phyloP scores from a whole-genome alignment of 352 stramenopile genomes.

The Pythium aquatile region DNA sequence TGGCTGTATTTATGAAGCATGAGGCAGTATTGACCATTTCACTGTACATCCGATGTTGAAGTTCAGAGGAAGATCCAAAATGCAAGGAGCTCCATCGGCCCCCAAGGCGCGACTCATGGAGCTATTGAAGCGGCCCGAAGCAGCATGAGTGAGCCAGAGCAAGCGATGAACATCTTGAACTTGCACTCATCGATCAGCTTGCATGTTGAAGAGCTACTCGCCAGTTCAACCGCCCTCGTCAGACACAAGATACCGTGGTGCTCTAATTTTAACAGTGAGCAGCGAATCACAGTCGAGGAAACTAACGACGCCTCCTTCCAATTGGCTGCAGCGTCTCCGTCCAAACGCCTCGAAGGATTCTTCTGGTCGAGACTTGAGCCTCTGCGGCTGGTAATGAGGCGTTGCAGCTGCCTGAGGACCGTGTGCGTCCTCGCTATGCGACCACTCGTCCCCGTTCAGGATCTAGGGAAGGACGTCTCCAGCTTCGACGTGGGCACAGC shows the following conservation, averaged over 20 bases:
- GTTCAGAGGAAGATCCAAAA: neutral
- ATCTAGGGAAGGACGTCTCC: neutral
- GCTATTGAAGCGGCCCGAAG: too few relatives aligned
- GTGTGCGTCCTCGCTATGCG: neutral
- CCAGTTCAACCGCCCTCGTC: slow-evolving; percentile 10
- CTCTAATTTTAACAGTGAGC: slow-evolving; percentile 8
- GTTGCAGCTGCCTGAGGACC: neutral
- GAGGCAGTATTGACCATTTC: too few relatives aligned
- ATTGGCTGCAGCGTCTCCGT: neutral
- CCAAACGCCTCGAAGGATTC: neutral
- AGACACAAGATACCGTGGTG: neutral
- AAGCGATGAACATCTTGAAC: neutral
- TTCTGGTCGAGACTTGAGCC: neutral
- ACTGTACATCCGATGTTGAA: neutral
- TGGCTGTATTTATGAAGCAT: neutral
- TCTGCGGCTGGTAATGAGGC: neutral
- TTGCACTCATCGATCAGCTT: neutral
- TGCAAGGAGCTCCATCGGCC: too few relatives aligned
- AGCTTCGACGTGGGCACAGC: neutral
- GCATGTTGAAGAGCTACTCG: slow-evolving; percentile 11
- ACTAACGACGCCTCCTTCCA: neutral
- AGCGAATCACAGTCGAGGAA: slow-evolving; percentile 7
- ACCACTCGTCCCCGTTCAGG: neutral
- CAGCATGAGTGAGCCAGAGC: too few relatives aligned
- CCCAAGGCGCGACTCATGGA: too few relatives aligned